Evolutionary conservation across 2,329 filamentous ascomycete species (phyloP).

Genomic region (Ceratocystis harringtonii): DNA sequence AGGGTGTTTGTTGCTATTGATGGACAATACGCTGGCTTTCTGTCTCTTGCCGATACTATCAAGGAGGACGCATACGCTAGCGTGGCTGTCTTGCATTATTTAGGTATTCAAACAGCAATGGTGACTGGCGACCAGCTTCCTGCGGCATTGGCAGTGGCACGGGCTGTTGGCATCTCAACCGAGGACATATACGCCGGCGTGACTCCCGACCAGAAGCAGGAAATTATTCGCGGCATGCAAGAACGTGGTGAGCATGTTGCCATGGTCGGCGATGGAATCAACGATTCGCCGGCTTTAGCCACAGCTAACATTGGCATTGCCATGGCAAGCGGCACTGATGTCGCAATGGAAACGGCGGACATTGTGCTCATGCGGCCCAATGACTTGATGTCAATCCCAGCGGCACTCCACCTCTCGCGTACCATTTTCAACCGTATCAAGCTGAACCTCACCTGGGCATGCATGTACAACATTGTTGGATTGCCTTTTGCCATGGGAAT

Average conservation of each 20-base stretch:
- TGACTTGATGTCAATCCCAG: conserved; percentile 84
- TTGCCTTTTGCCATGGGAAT: conserved; percentile 94
- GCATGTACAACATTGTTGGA: conserved; percentile 79
- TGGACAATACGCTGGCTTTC: conserved; percentile 60
- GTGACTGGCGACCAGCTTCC: conserved; percentile 84
- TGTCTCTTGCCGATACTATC: conserved; percentile 78
- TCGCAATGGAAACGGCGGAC: conserved; percentile 93
- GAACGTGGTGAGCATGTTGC: conserved; percentile 61
- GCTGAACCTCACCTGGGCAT: conserved; percentile 83
- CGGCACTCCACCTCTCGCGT: conserved; percentile 64
- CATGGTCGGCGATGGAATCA: conserved; percentile 98
- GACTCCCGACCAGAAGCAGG: conserved; percentile 79
- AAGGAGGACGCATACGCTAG: conserved; percentile 74
- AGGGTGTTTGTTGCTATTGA: conserved; percentile 87
- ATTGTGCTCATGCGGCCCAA: conserved; percentile 90
- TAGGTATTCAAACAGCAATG: conserved; percentile 78
- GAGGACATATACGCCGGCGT: conserved; percentile 74
- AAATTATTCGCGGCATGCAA: conserved; percentile 67
- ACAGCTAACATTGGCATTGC: conserved; percentile 89
- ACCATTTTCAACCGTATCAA: conserved; percentile 88
- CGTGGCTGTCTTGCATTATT: conserved; percentile 64
- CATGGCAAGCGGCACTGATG: conserved; percentile 82
- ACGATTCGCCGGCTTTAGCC: conserved; percentile 88
- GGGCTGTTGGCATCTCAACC: conserved; percentile 61
- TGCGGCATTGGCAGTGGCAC: conserved; percentile 71